Conservation (phyloP, 129 eudicot species). For the Dittrichia graveolens region DNA sequence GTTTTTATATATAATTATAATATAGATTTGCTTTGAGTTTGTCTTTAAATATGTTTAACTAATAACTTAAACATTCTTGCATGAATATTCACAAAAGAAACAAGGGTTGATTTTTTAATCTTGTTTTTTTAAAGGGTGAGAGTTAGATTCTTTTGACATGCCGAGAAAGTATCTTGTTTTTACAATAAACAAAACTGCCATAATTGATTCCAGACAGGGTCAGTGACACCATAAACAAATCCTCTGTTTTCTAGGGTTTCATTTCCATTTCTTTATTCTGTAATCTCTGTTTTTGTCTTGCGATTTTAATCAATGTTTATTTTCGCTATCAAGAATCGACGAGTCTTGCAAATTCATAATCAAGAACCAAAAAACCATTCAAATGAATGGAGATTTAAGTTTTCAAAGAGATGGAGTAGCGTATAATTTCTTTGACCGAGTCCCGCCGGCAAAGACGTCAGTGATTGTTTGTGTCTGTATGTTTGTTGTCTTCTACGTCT, state of each 20-base stretch:
- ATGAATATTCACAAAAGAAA: neutral
- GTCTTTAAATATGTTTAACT: too few relatives aligned
- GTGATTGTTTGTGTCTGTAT: constrained; percentile 14
- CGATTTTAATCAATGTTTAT: constrained; percentile 5
- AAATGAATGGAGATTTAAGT: neutral
- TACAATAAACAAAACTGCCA: constrained; percentile 26
- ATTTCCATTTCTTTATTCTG: neutral
- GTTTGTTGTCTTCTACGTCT: constrained; percentile 17
- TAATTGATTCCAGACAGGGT: constrained; percentile 40
- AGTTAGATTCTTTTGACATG: constrained; percentile 26
- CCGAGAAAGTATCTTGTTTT: constrained; percentile 31
- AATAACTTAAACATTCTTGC: too few relatives aligned
- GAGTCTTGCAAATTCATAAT: neutral
- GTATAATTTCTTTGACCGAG: constrained; percentile 15
- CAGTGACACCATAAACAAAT: constrained; percentile 26
- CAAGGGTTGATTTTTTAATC: neutral
- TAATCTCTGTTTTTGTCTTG: constrained; percentile 1
- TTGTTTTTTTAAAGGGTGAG: neutral
- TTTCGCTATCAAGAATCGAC: neutral
- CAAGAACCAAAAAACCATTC: neutral
- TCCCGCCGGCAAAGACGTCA: constrained; percentile 31
- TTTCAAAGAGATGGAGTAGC: constrained; percentile 13
- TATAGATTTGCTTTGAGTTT: too few relatives aligned
- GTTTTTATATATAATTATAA: too few relatives aligned
- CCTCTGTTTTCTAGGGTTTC: constrained; percentile 37